These are phyloP conservation scores for Aspergillus cejpii DNA, from an alignment of 2,329 filamentous ascomycete species.

Conservation along the genomic window DNA sequence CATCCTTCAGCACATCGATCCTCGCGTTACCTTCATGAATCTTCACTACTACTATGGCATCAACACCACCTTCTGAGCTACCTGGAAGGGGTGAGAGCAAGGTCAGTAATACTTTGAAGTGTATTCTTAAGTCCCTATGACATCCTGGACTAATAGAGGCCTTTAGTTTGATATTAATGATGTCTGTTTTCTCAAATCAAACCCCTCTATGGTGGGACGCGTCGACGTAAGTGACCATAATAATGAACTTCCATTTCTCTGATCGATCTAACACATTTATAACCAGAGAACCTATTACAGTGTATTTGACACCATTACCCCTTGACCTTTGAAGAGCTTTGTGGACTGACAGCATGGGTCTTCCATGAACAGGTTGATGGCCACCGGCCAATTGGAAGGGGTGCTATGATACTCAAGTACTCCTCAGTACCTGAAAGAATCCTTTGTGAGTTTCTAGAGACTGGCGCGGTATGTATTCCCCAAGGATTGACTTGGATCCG, in stretches of 20 bases:
- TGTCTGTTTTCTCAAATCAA: conserved; percentile 17
- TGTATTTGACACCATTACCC: conserved; percentile 4
- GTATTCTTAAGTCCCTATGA: neutral
- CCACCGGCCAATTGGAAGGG: conserved; percentile 25
- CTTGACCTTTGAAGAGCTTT: neutral
- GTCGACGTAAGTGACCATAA: conserved; percentile 13
- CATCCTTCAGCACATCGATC: neutral
- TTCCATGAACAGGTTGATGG: conserved; percentile 13
- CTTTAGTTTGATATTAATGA: conserved; percentile 18
- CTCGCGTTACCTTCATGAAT: neutral
- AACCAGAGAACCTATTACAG: conserved; percentile 14
- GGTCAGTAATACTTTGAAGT: neutral
- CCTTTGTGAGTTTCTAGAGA: conserved; percentile 21
- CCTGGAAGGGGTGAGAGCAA: neutral
- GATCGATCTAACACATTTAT: neutral
- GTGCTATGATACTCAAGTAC: conserved; percentile 27
- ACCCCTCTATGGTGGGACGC: conserved; percentile 15
- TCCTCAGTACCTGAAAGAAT: conserved; percentile 25
- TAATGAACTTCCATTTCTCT: neutral
- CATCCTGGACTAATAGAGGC: neutral
- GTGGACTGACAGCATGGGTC: neutral
- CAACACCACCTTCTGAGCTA: neutral
- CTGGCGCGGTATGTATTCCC: conserved; percentile 15
- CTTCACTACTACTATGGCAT: conserved; percentile 2
- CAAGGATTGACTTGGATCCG: neutral